Percentiles rank a stretch among this genome's conserved stretches.
phyloP scores from a whole-genome alignment of 2,329 filamentous ascomycete species.

The Neonectria hederae region DNA sequence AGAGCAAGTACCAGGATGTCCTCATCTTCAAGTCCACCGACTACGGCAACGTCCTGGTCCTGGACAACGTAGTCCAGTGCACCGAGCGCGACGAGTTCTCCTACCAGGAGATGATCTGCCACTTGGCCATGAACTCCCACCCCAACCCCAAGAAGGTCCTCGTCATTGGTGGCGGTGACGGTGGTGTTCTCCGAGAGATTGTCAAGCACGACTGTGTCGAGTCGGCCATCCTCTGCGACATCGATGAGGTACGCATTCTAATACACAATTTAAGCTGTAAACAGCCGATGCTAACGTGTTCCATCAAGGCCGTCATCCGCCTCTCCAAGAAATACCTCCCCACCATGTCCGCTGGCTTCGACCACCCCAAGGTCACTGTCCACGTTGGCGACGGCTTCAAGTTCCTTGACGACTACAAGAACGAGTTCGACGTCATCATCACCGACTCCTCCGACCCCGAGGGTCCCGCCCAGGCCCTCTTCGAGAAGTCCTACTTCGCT shows the following conservation, averaged over 20 bases:
- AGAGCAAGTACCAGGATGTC: slow-evolving; percentile 98
- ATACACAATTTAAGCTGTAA: not conserved
- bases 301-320: slow-evolving; percentile 83
- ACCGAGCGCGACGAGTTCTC: slow-evolving; percentile 99
- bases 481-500: slow-evolving; percentile 99
- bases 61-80: slow-evolving; percentile 99
- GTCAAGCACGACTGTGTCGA: slow-evolving; percentile 99
- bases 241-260: slow-evolving; percentile 83
- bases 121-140: slow-evolving; percentile 98
- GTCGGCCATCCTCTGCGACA: slow-evolving; percentile 96
- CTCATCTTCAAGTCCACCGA: slow-evolving; percentile 98
- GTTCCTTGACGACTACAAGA: slow-evolving; percentile 96
- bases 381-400: slow-evolving; percentile 98
- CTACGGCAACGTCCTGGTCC: slow-evolving; percentile 93
- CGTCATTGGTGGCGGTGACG: slow-evolving; percentile 97
- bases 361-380: slow-evolving; percentile 91
- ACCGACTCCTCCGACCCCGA: slow-evolving; percentile 98
- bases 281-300: slow-evolving; percentile 9
- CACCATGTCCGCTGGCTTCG: slow-evolving; percentile 90
- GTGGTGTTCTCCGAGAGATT: slow-evolving; percentile 96
- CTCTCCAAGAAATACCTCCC: slow-evolving; percentile 98
- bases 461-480: slow-evolving; percentile 93
- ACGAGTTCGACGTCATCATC: slow-evolving; percentile 99
- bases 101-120: slow-evolving; percentile 99
- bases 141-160: slow-evolving; percentile 98